These are phyloP conservation scores for Leavenworthia alabamica DNA, from an alignment of 345 rosid genomes.

Conservation along the genomic window DNA sequence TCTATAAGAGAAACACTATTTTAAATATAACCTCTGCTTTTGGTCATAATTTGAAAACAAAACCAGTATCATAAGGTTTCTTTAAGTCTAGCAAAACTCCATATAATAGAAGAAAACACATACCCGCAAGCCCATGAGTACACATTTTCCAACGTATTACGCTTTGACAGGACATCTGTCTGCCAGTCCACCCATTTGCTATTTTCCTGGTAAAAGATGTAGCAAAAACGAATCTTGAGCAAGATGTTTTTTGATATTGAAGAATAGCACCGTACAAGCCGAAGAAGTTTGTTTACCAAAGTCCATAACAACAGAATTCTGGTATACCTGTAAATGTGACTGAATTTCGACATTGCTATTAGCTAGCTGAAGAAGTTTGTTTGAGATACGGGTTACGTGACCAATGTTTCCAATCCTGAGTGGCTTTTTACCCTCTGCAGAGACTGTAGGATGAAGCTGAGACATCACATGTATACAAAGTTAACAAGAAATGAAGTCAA, in stretches of 20 bases:
- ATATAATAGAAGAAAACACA: conserved; percentile 22
- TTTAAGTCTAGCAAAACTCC: neutral
- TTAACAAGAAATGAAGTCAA: conserved; percentile 16
- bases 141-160: conserved; percentile 77
- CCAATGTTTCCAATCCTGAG: conserved; percentile 85
- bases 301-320: neutral
- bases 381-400: conserved; percentile 76
- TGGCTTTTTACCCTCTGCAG: conserved; percentile 59
- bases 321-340: conserved; percentile 61
- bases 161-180: conserved; percentile 55
- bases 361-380: conserved; percentile 73
- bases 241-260: neutral
- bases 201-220: conserved; percentile 46
- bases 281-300: too few species aligned
- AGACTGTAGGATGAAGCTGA: conserved; percentile 59
- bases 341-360: conserved; percentile 53
- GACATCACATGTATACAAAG: conserved; percentile 18
- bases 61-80: neutral
- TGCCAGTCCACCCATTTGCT: conserved; percentile 74
- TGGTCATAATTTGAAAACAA: neutral
- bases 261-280: conserved; percentile 5
- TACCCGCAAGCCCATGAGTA: conserved; percentile 93
- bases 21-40: neutral
- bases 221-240: neutral
- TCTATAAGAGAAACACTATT: neutral